Conservation (phyloP, 139 green algal genomes). For the Chara braunii region DNA sequence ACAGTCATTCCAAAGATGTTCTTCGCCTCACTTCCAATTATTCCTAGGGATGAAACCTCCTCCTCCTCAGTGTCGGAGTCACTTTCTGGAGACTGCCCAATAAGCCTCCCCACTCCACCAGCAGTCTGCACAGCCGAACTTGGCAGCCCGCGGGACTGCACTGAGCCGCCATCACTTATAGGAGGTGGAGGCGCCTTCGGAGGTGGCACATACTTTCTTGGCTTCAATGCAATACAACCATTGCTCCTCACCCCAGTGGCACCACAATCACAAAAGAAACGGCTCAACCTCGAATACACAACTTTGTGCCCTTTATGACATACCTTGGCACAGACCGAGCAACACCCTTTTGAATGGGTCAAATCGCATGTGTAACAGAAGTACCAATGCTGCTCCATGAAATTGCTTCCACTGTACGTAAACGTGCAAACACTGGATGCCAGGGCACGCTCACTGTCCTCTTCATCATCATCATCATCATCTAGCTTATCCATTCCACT, state of each 20-base stretch:
- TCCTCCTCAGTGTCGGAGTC: too few species aligned
- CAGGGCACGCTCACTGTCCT: slow-evolving; percentile 2
- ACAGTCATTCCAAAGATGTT: too few species aligned
- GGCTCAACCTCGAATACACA: slow-evolving; percentile 47
- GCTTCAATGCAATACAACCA: slow-evolving; percentile 6
- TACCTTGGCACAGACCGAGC: slow-evolving; percentile 47
- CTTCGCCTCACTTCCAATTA: too few species aligned
- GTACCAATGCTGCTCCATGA: slow-evolving; percentile 66
- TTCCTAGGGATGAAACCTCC: too few species aligned
- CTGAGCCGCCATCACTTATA: too few species aligned
- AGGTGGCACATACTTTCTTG: background rate
- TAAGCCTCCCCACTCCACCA: too few species aligned
- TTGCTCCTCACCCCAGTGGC: slow-evolving; percentile 5
- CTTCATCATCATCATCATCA: slow-evolving; percentile 4
- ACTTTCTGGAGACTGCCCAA: too few species aligned
- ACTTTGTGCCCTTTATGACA: slow-evolving; percentile 60
- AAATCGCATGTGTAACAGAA: slow-evolving; percentile 63
- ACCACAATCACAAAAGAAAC: slow-evolving; percentile 60
- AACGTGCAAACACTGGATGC: slow-evolving; percentile 47
- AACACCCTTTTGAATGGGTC: slow-evolving; percentile 51
- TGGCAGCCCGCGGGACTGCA: too few species aligned
- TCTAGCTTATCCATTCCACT: slow-evolving; percentile 26
- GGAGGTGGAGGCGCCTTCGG: background rate
- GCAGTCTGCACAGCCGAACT: too few species aligned
- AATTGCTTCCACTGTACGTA: slow-evolving; percentile 47